Percentiles rank a stretch among this genome's conserved stretches.
These are phyloP conservation scores for Gossypium lobatum DNA, from an alignment of 441 rosid genomes.

Conservation along the genomic window DNA sequence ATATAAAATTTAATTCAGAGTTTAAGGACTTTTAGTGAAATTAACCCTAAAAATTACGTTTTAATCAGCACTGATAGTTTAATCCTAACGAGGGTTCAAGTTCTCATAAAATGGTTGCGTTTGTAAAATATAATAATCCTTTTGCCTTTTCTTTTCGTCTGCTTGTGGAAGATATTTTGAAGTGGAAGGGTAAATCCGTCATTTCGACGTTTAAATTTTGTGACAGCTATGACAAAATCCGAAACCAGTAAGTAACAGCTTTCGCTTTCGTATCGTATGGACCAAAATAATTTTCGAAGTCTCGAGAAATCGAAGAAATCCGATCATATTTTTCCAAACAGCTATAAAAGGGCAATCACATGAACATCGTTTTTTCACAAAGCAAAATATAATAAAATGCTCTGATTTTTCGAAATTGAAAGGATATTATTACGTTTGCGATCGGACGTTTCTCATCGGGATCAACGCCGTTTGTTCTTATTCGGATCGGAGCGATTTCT, in stretches of 20 bases:
- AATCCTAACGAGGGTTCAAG: neutral
- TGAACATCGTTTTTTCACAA: neutral
- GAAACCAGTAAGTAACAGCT: neutral
- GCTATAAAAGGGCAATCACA: neutral
- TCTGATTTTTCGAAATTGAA: neutral
- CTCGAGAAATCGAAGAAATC: constrained; percentile 17
- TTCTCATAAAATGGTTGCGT: neutral
- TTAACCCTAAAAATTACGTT: neutral
- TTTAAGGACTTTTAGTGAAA: neutral
- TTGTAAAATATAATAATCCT: no score
- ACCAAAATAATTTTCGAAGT: constrained; percentile 9
- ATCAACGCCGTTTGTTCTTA: neutral
- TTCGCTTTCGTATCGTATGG: constrained; percentile 4
- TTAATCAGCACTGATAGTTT: neutral
- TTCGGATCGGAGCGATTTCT: constrained; percentile 26
- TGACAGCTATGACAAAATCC: neutral
- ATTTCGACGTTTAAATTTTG: neutral
- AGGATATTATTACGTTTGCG: neutral
- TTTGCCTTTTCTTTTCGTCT: no score
- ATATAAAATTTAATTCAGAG: neutral
- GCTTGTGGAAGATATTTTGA: neutral
- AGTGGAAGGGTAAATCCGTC: neutral
- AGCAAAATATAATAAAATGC: neutral
- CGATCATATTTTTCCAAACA: neutral
- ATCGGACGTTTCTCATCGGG: constrained; percentile 11